Evolutionary conservation across 768 basidiomycete species (phyloP).

Genomic region (Thelephora aurantiotincta): DNA sequence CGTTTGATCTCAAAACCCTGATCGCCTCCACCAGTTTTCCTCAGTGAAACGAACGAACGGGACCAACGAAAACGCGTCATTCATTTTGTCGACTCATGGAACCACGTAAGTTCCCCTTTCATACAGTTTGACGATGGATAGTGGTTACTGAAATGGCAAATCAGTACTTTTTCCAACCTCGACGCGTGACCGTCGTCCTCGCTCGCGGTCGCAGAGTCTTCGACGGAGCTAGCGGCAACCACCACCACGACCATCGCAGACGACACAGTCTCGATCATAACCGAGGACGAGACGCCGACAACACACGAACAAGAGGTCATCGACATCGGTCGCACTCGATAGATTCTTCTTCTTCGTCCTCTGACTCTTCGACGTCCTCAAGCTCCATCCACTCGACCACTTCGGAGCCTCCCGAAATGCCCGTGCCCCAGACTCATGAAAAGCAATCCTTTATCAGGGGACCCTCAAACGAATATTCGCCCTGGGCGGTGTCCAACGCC

Average conservation of each 20-base stretch:
- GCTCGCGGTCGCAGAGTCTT: slow-evolving; percentile 15
- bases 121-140: not conserved
- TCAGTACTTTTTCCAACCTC: slow-evolving; percentile 35
- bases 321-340: no score
- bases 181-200: slow-evolving; percentile 28
- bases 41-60: not conserved
- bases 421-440: no score
- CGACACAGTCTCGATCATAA: no score
- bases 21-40: slow-evolving; percentile 3
- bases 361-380: no score
- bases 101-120: slow-evolving; percentile 23
- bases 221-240: not conserved
- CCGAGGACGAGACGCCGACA: no score
- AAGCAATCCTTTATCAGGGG: no score
- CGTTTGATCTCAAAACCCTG: not conserved
- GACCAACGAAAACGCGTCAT: slow-evolving; percentile 7
- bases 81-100: slow-evolving; percentile 27
- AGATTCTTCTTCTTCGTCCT: no score
- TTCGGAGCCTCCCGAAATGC: no score
- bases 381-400: no score
- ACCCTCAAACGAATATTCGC: no score
- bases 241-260: not conserved
- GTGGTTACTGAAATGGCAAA: not conserved
- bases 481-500: no score
- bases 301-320: no score